A percentile compares a stretch with the other conserved stretches of the same genome.
These are phyloP conservation scores for Crithidia expoeki DNA, from an alignment of 208 protist species.

Conservation along the genomic window DNA sequence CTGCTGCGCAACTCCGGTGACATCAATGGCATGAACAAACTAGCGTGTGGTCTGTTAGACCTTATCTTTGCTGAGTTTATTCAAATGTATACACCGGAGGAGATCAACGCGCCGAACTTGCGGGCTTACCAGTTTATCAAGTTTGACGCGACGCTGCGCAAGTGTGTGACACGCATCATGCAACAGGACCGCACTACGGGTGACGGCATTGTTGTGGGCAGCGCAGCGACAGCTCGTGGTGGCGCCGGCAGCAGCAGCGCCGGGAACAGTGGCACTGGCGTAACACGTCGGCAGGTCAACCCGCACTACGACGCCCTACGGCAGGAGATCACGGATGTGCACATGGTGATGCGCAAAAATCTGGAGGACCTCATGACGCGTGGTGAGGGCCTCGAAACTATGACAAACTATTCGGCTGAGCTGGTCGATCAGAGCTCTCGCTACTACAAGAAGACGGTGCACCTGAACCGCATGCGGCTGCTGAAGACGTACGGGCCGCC, in stretches of 20 bases:
- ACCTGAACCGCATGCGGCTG: slow-evolving; percentile 89
- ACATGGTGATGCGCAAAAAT: slow-evolving; percentile 92
- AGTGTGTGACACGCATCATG: slow-evolving; percentile 64
- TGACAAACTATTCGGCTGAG: slow-evolving; percentile 87
- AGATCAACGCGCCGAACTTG: slow-evolving; percentile 60
- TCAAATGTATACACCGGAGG: slow-evolving; percentile 50
- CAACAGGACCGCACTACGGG: slow-evolving; percentile 68
- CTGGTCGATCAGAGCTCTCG: slow-evolving; percentile 80
- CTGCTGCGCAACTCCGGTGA: slow-evolving; percentile 83
- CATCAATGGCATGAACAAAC: slow-evolving; percentile 69
- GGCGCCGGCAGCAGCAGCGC: slow-evolving; percentile 25
- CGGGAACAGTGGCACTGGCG: slow-evolving; percentile 22
- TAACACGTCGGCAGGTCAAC: slow-evolving; percentile 72
- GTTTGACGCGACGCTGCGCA: slow-evolving; percentile 85
- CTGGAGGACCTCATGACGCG: slow-evolving; percentile 89
- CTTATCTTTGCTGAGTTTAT: slow-evolving; percentile 82
- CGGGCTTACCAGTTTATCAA: slow-evolving; percentile 90
- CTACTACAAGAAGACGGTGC: slow-evolving; percentile 88
- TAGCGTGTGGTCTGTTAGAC: slow-evolving; percentile 86
- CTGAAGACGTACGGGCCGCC: slow-evolving; percentile 88
- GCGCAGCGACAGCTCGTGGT: slow-evolving; percentile 5
- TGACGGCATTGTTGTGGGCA: slow-evolving; percentile 49
- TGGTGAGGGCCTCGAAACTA: slow-evolving; percentile 89
- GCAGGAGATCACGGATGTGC: slow-evolving; percentile 89
- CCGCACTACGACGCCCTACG: slow-evolving; percentile 77